Evolutionary conservation across 1,284 basidiomycete genomes (phyloP).

Genomic region (Hypsizygus ulmarius): DNA sequence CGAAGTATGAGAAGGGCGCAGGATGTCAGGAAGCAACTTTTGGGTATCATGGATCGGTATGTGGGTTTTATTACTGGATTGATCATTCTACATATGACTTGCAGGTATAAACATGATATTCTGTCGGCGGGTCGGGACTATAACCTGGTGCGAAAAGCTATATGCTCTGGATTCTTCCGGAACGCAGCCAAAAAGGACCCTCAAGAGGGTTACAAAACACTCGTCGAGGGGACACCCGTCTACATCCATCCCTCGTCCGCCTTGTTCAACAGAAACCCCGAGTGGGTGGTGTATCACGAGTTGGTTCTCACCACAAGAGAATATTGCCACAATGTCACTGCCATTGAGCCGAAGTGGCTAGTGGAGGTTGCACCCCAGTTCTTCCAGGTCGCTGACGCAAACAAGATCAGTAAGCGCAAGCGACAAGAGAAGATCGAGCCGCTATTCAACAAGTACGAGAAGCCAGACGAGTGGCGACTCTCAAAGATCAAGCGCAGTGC

Average conservation of each 20-base stretch:
- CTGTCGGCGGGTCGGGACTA: constrained; percentile 89
- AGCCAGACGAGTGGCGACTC: constrained; percentile 87
- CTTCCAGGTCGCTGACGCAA: constrained; percentile 95
- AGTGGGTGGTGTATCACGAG: constrained; percentile 66
- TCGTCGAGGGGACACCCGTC: constrained; percentile 96
- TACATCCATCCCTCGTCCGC: constrained; percentile 98
- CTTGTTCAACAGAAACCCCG: constrained; percentile 88
- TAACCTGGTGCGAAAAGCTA: constrained; percentile 91
- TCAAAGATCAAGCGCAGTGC: constrained; percentile 87
- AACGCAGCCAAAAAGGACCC: constrained; percentile 96
- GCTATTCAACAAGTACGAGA: constrained; percentile 85
- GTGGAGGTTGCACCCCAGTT: constrained; percentile 97
- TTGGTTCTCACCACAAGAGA: constrained; percentile 70
- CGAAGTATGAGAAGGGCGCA: constrained; percentile 96
- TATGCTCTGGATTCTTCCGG: constrained; percentile 95
- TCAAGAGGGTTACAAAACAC: constrained; percentile 95
- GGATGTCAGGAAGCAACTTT: constrained; percentile 94
- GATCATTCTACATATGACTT: constrained; percentile 21
- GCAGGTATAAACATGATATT: constrained; percentile 93
- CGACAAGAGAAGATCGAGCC: constrained; percentile 97
- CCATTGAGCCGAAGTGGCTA: constrained; percentile 98
- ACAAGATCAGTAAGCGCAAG: constrained; percentile 97
- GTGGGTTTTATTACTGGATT: constrained; percentile 22
- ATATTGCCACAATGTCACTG: constrained; percentile 96
- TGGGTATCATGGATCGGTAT: constrained; percentile 98